These are phyloP conservation scores for Mucor velutinosus DNA, from an alignment of 371 early-diverging fungal species.

Conservation along the genomic window DNA sequence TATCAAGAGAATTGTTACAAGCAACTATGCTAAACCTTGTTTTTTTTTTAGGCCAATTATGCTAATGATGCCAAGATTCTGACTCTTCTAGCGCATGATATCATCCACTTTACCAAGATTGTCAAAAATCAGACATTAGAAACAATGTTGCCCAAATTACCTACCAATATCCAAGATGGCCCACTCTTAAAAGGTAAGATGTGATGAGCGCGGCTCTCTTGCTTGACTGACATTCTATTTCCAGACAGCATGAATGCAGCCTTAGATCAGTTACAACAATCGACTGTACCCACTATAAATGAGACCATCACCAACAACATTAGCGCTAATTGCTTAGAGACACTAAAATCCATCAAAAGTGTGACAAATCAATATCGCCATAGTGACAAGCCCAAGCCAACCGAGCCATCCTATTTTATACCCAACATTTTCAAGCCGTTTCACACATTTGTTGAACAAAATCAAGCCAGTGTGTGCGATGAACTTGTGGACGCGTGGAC, in stretches of 20 bases:
- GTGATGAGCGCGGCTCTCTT: too few relatives aligned
- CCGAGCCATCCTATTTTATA: constrained; percentile 66
- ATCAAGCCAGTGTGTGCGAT: constrained; percentile 24
- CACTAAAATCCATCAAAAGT: constrained; percentile 43
- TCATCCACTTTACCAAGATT: not conserved
- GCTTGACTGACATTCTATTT: not conserved
- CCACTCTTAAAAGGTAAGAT: constrained; percentile 34
- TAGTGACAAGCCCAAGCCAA: constrained; percentile 53
- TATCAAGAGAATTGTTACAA: not conserved
- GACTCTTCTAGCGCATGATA: not conserved
- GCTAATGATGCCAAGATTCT: not conserved
- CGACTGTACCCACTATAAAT: constrained; percentile 46
- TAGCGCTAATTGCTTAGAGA: constrained; percentile 56
- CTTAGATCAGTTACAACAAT: constrained; percentile 19
- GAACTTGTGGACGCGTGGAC: constrained; percentile 31
- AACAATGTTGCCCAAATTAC: constrained; percentile 40
- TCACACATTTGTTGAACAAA: constrained; percentile 40
- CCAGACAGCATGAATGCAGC: constrained; percentile 39
- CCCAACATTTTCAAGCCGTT: constrained; percentile 60
- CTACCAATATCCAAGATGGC: constrained; percentile 36
- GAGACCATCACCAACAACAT: constrained; percentile 50
- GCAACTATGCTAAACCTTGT: not conserved
- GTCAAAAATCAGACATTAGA: constrained; percentile 13
- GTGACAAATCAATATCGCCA: constrained; percentile 60
- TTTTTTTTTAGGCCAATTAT: not conserved